phyloP scores from a whole-genome alignment of 2,329 filamentous ascomycete species.

The Xylaria hypoxylon region DNA sequence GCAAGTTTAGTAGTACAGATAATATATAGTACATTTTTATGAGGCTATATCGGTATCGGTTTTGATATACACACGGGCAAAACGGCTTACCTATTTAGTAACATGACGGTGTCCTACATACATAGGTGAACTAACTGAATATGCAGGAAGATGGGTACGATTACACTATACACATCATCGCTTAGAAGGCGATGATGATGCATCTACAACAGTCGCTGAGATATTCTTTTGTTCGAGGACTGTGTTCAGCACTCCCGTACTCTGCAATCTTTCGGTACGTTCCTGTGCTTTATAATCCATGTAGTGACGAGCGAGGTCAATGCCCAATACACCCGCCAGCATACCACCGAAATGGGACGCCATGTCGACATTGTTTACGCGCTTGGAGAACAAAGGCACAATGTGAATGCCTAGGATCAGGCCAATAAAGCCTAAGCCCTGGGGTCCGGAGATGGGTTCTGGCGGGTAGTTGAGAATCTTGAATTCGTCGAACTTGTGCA shows the following conservation, averaged over 20 bases:
- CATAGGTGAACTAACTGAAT: background rate
- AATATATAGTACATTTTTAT: background rate
- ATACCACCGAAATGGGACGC: constrained; percentile 67
- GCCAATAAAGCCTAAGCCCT: constrained; percentile 66
- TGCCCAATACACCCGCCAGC: constrained; percentile 58
- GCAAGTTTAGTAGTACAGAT: no score
- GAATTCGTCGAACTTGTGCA: constrained; percentile 67
- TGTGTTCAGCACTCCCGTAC: constrained; percentile 41
- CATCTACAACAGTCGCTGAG: constrained; percentile 10
- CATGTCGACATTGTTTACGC: constrained; percentile 60
- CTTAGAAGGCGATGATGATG: constrained; percentile 16
- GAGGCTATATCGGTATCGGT: background rate
- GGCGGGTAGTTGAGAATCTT: constrained; percentile 68
- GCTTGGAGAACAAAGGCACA: constrained; percentile 55
- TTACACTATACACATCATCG: constrained; percentile 20
- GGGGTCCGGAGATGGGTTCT: constrained; percentile 63
- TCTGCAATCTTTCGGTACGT: constrained; percentile 45
- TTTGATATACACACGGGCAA: background rate
- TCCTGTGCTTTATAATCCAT: constrained; percentile 45
- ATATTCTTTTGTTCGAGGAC: constrained; percentile 34
- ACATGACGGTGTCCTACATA: background rate
- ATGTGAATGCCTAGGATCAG: constrained; percentile 63
- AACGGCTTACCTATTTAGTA: background rate
- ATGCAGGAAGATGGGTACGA: constrained; percentile 7
- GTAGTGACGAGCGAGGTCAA: constrained; percentile 51